Percentiles rank a stretch among this genome's conserved stretches.
Evolutionary conservation across 768 basidiomycete genomes (phyloP).

Genomic region (Myochromella boudieri): DNA sequence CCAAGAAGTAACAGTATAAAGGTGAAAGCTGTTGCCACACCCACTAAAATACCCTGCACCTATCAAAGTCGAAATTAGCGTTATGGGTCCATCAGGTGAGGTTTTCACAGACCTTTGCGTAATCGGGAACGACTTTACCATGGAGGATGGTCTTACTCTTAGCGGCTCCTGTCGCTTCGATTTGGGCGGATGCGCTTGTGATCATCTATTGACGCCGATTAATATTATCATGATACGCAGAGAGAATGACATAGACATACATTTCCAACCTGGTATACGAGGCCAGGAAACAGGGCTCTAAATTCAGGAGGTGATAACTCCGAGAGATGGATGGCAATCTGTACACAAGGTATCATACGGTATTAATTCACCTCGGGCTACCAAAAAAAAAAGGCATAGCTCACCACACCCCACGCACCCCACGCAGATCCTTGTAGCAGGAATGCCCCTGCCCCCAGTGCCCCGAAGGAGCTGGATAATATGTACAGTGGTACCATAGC

Average conservation of each 20-base stretch:
- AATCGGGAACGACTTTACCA: neutral
- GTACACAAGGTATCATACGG: neutral
- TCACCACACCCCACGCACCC: conserved; percentile 85
- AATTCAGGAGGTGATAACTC: conserved; percentile 88
- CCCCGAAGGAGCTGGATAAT: conserved; percentile 63
- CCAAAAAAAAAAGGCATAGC: conserved; percentile 24
- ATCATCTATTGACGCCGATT: conserved; percentile 38
- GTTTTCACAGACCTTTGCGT: neutral
- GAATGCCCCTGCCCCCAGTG: conserved; percentile 80
- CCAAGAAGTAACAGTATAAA: neutral
- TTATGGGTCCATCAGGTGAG: neutral
- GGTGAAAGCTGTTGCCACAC: neutral
- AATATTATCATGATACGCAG: neutral
- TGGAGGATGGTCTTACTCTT: neutral
- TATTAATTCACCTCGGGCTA: neutral
- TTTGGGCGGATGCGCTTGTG: conserved; percentile 70
- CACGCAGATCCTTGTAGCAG: conserved; percentile 85
- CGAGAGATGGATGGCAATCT: conserved; percentile 74
- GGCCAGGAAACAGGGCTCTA: conserved; percentile 83
- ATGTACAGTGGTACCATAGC: conserved; percentile 80
- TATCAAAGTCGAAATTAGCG: neutral
- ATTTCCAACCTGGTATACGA: conserved; percentile 59
- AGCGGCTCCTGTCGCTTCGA: conserved; percentile 48
- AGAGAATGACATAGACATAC: conserved; percentile 29
- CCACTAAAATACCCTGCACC: neutral